These are phyloP conservation scores for Russula sp. DNA, from an alignment of 768 basidiomycete genomes.

Conservation along the genomic window DNA sequence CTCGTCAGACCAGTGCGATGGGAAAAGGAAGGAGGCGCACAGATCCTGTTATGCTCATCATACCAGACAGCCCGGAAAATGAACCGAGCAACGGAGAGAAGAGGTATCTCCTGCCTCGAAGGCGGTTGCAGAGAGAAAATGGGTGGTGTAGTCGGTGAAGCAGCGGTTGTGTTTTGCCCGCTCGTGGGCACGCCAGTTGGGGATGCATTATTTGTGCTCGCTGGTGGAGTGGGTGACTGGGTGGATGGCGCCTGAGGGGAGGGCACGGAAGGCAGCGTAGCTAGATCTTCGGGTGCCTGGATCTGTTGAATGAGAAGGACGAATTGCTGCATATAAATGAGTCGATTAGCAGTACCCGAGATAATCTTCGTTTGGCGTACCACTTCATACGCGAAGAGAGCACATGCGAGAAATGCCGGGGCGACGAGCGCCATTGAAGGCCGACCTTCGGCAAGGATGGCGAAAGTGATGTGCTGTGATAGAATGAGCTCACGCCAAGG, in stretches of 20 bases:
- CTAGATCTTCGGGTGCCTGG: conserved; percentile 65
- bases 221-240: conserved; percentile 21
- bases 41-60: conserved; percentile 67
- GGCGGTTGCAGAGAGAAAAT: conserved; percentile 25
- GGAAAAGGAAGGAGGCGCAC: conserved; percentile 37
- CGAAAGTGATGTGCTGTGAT: conserved; percentile 71
- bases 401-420: conserved; percentile 77
- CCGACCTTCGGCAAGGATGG: conserved; percentile 75
- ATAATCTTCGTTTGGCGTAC: conserved; percentile 39
- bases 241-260: conserved; percentile 14
- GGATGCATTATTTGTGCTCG: background rate
- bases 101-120: conserved; percentile 5
- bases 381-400: conserved; percentile 76
- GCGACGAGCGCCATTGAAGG: conserved; percentile 77
- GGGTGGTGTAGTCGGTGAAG: conserved; percentile 16
- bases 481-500: background rate
- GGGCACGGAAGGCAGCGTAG: conserved; percentile 27
- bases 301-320: conserved; percentile 74
- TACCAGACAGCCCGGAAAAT: conserved; percentile 54
- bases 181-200: conserved; percentile 2
- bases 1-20: conserved; percentile 14
- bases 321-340: conserved; percentile 58
- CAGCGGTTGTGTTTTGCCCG: conserved; percentile 5
- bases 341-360: background rate
- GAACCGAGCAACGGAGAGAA: conserved; percentile 40